These are phyloP conservation scores for Erodium moschatum DNA, from an alignment of 441 rosid species.

Conservation along the genomic window DNA sequence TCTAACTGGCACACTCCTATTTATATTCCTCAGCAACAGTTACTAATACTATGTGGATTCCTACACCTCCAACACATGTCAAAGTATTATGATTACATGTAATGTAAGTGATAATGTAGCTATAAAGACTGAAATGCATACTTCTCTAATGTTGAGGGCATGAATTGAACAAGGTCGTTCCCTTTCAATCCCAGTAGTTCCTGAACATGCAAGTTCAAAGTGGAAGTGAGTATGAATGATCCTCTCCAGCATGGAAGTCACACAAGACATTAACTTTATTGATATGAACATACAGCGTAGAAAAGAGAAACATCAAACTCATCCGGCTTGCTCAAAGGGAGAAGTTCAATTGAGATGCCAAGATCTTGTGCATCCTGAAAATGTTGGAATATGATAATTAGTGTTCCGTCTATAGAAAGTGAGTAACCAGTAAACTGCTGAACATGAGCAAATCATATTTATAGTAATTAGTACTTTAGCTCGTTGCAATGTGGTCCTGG, in stretches of 20 bases:
- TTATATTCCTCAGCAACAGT: neutral
- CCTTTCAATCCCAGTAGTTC: conserved; percentile 66
- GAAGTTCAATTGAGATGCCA: conserved; percentile 83
- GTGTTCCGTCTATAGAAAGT: conserved; percentile 6
- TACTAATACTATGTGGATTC: neutral
- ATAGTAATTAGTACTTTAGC: conserved; percentile 51
- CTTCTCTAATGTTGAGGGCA: conserved; percentile 61
- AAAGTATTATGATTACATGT: conserved; percentile 4
- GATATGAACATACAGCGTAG: conserved; percentile 47
- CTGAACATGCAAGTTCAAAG: conserved; percentile 27
- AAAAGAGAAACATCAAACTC: conserved; percentile 58
- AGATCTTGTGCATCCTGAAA: conserved; percentile 89
- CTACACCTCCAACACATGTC: conserved; percentile 4
- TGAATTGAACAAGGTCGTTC: conserved; percentile 50
- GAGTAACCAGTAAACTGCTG: neutral
- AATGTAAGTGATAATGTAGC: neutral
- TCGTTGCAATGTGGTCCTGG: conserved; percentile 86
- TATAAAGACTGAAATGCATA: conserved; percentile 25
- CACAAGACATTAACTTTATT: conserved; percentile 20
- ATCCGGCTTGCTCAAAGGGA: conserved; percentile 58
- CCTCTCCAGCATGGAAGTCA: conserved; percentile 12
- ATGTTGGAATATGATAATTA: conserved; percentile 11
- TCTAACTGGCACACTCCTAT: conserved; percentile 2
- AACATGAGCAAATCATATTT: conserved; percentile 14
- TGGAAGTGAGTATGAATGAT: conserved; percentile 15